Evolutionary conservation across 352 stramenopile species (phyloP).

Genomic region (Globisporangium orthogonon): DNA sequence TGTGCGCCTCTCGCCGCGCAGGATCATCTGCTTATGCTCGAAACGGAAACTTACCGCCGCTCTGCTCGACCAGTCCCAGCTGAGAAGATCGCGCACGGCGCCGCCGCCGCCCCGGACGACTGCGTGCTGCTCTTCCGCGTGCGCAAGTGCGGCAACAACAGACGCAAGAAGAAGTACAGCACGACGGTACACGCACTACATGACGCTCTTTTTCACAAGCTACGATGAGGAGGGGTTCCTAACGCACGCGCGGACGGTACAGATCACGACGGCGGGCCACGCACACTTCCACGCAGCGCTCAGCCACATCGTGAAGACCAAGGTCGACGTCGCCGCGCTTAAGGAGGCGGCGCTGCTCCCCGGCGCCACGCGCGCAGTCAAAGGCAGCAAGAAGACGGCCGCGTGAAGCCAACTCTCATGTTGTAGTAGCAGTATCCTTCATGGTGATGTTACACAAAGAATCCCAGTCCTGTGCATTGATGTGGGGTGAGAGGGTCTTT

Average conservation of each 20-base stretch:
- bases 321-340: conserved; percentile 36
- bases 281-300: conserved; percentile 62
- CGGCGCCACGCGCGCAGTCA: conserved; percentile 27
- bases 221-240: too few relatives aligned
- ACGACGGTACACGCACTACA: conserved; percentile 32
- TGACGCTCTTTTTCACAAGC: too few relatives aligned
- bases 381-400: conserved; percentile 49
- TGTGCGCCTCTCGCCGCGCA: background rate
- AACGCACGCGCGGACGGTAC: background rate
- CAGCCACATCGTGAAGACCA: conserved; percentile 66
- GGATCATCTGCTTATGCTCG: background rate
- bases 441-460: background rate
- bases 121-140: conserved; percentile 68
- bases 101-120: conserved; percentile 31
- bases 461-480: background rate
- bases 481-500: background rate
- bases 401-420: conserved; percentile 19
- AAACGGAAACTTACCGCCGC: background rate
- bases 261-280: conserved; percentile 58
- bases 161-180: conserved; percentile 85
- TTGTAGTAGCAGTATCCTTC: background rate
- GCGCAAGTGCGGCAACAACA: conserved; percentile 82
- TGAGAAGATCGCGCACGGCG: conserved; percentile 14
- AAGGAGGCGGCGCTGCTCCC: conserved; percentile 8
- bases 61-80: conserved; percentile 10